Percentiles rank a stretch among this genome's conserved stretches.
Evolutionary conservation across 805 yeast genomes (phyloP).

Genomic region (Ogataea thermomethanolica): DNA sequence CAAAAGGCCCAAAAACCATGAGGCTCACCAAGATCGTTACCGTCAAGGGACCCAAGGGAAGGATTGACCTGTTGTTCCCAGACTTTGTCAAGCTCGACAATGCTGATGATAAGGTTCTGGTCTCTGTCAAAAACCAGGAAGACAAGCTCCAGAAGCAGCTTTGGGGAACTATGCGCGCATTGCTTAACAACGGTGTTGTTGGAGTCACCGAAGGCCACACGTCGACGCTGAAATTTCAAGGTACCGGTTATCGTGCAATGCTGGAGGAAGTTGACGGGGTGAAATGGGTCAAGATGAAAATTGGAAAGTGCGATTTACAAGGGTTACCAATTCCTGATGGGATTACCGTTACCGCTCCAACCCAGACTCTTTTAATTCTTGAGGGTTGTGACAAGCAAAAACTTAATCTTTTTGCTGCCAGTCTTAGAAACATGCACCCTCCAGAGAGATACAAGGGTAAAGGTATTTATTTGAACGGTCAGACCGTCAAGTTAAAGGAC

Average conservation of each 20-base stretch:
- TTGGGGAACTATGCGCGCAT: slow-evolving; percentile 93
- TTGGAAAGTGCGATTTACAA: slow-evolving; percentile 83
- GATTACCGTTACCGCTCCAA: slow-evolving; percentile 69
- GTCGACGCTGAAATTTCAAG: slow-evolving; percentile 82
- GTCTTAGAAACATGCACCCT: slow-evolving; percentile 78
- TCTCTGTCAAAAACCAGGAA: slow-evolving; percentile 53
- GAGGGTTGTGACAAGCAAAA: slow-evolving; percentile 89
- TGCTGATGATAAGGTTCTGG: slow-evolving; percentile 33
- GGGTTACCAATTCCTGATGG: slow-evolving; percentile 75
- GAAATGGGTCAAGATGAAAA: slow-evolving; percentile 68
- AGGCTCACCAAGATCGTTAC: slow-evolving; percentile 55
- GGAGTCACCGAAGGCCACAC: slow-evolving; percentile 95
- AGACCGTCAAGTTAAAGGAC: slow-evolving; percentile 85
- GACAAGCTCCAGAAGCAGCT: slow-evolving; percentile 73
- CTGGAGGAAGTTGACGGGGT: slow-evolving; percentile 56
- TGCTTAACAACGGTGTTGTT: slow-evolving; percentile 68
- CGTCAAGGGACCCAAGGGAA: slow-evolving; percentile 77
- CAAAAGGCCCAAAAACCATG: slow-evolving; percentile 62
- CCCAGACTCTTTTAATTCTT: slow-evolving; percentile 78
- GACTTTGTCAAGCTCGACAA: slow-evolving; percentile 53
- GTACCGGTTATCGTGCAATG: slow-evolving; percentile 94
- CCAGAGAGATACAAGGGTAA: slow-evolving; percentile 99
- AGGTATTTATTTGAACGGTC: slow-evolving; percentile 89
- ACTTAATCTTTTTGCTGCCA: slow-evolving; percentile 84
- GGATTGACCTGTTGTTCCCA: slow-evolving; percentile 61